Conservation (phyloP, 2,329 filamentous ascomycete species). For the Tolypocladium nubicola region DNA sequence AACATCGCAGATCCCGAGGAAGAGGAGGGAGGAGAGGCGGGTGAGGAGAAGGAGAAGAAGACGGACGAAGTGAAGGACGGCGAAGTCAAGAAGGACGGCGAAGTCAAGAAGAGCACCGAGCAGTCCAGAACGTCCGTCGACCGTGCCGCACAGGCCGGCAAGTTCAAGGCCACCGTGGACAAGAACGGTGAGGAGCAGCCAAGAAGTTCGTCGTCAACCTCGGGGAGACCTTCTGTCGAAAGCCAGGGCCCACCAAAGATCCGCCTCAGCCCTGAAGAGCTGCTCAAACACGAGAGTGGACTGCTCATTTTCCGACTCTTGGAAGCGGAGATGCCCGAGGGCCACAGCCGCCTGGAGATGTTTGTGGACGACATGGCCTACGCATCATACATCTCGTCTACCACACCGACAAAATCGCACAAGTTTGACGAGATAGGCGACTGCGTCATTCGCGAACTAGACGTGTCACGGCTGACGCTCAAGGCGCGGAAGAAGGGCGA, state of each 20-base stretch:
- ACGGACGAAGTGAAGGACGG: neutral
- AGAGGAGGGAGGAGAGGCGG: slow-evolving; percentile 47
- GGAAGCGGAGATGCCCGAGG: slow-evolving; percentile 73
- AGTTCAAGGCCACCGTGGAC: slow-evolving; percentile 28
- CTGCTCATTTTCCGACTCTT: slow-evolving; percentile 90
- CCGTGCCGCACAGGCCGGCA: slow-evolving; percentile 26
- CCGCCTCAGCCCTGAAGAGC: slow-evolving; percentile 65
- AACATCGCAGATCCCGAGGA: slow-evolving; percentile 85
- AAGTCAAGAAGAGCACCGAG: slow-evolving; percentile 2
- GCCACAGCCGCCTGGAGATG: slow-evolving; percentile 71
- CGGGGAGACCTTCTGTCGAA: slow-evolving; percentile 18
- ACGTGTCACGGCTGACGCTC: slow-evolving; percentile 86
- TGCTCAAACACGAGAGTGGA: slow-evolving; percentile 79
- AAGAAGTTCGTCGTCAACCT: slow-evolving; percentile 25
- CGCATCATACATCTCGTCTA: slow-evolving; percentile 75
- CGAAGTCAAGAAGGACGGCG: neutral
- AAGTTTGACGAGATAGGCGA: slow-evolving; percentile 90
- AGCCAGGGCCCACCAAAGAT: slow-evolving; percentile 60
- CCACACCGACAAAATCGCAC: slow-evolving; percentile 55
- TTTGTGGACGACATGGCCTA: slow-evolving; percentile 93
- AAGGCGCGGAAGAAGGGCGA: slow-evolving; percentile 75
- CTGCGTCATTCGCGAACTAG: slow-evolving; percentile 92
- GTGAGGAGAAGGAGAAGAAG: slow-evolving; percentile 4
- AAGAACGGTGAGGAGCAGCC: slow-evolving; percentile 14
- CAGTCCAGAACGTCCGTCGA: slow-evolving; percentile 6